Conservation (phyloP, 371 early-diverging fungal species). For the Smittium culicis region DNA sequence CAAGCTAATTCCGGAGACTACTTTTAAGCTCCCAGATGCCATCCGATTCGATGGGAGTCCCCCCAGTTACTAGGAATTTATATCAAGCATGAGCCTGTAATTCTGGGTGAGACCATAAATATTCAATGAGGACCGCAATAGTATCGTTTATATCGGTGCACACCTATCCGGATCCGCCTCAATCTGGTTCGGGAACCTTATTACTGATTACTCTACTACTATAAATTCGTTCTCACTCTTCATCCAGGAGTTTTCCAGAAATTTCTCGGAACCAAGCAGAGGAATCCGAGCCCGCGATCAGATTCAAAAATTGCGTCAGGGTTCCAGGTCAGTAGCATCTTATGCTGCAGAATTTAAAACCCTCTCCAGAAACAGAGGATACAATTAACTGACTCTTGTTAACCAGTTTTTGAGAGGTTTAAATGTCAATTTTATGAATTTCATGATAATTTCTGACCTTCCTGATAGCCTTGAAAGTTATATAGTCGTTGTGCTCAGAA, state of each 20-base stretch:
- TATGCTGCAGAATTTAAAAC: conserved; percentile 5
- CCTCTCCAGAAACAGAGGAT: background rate
- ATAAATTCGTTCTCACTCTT: background rate
- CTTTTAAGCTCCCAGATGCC: conserved; percentile 1
- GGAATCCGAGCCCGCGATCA: background rate
- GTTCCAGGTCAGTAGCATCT: background rate
- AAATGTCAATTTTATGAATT: conserved; percentile 6
- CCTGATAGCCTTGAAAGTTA: background rate
- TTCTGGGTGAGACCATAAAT: conserved; percentile 6
- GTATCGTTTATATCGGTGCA: conserved; percentile 5
- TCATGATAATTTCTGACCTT: background rate
- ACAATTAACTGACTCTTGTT: conserved; percentile 1
- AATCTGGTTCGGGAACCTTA: conserved; percentile 8
- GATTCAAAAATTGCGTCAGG: background rate
- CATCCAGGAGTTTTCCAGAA: background rate
- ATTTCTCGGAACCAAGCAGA: conserved; percentile 6
- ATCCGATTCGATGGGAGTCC: conserved; percentile 6
- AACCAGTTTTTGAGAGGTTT: conserved; percentile 8
- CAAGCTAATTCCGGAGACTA: background rate
- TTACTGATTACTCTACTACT: background rate
- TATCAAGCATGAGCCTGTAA: conserved; percentile 6
- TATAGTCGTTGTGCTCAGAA: background rate
- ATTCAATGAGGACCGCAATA: conserved; percentile 1
- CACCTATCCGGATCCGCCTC: conserved; percentile 5
- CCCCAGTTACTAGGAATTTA: background rate